Base-by-base conservation (phyloP, 495 filamentous ascomycete genomes). In the Daldinia caldariorum region DNA sequence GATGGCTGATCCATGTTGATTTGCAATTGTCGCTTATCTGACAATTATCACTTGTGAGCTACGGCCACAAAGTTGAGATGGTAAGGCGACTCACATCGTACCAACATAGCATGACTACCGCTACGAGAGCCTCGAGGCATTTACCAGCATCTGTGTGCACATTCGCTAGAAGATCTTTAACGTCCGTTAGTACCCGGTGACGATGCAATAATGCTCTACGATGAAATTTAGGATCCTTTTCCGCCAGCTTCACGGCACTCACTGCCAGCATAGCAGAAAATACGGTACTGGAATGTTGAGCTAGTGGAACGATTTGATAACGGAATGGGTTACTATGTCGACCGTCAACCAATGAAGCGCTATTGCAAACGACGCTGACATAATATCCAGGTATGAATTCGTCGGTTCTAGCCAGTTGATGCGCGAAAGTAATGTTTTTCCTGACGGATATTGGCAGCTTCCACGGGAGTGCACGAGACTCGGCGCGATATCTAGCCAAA, bases 11-110 rank as follows among this genome's bases (percentile, higher is more conserved):
- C 56, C 56, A 58, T 7, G 35, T 41, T 45, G 56, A 14, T 13
- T 38, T 39, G 38, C 56, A 58, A 10, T 43, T 18, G 20, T 58
- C 56, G 56, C 56, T 58, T 41, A 58, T 58, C 56, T 58, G 20
- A n/a, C 1, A 31, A 43, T 58, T 8, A 45, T n/a, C 0, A 32
- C 22, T 22, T 6, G 9, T 41, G 10, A 58, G 38, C 38, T 47
- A 47, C 16, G 10, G 37, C 4, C 26, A 32, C 22, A 20, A 45
- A 43, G 1, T 22, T 12, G 16, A 34, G 26, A 41, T 41, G 18
- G 18, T 12, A 41, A 58, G 38, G 16, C 13, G 26, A 58, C 56
- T 58, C n/a, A 58, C 56, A 58, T 58, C 56, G 38, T 58, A 58
- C 56, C 56, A 58, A 45, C 56, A 58, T 14, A 58, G 56, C 56